Base-by-base conservation (phyloP, 805 yeast genomes). In the Brettanomyces custersianus region DNA sequence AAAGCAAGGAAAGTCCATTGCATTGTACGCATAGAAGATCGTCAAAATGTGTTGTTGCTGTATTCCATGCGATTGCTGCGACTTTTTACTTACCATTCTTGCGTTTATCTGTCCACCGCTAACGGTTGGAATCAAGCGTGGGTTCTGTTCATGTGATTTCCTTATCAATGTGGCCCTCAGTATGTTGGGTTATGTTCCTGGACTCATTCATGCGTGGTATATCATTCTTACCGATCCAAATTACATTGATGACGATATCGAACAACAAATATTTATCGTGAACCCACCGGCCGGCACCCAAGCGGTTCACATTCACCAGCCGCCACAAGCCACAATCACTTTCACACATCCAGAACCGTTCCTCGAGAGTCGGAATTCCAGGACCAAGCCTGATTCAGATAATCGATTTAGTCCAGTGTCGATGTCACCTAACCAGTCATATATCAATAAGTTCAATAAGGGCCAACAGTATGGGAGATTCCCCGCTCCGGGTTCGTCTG, bases 91-190 rank as follows among this genome's bases (percentile, higher is more conserved):
- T 31, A 81, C 79, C 13, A 60, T 84, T 8, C 47, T 84, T 33
- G 83, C 92, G 2, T 69, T 83, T 33, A 54, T 84, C 47, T 66
- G 80, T 48, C 94, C 94, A 1, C 94, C 94, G 1, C 53, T 84
- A 36, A 86, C 94, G 1, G 94, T 84, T 15, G 66, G 75, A 48
- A 60, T 82, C 43, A 80, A 81, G 52, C 66, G 80, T 37, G 94
- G 94, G 3, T 40, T 80, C 36, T 77, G 80, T 42, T 76, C 88
- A 2, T 74, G 77, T 6, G 94, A 84, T 51, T 64, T 66, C 32
- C 55, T 76, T 38, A 79, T 85, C 49, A 84, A 83, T 57, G 64
- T 84, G 28, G 54, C 73, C 20, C 62, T 81, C 29, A 74, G 77
- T 43, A 34, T 77, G 7, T 57, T 80, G 22, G 84, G 87, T 3